A percentile compares a stretch with the other conserved stretches of the same genome.
Conservation (phyloP, 2,329 filamentous ascomycete species). For the Colletotrichum nymphaeae region DNA sequence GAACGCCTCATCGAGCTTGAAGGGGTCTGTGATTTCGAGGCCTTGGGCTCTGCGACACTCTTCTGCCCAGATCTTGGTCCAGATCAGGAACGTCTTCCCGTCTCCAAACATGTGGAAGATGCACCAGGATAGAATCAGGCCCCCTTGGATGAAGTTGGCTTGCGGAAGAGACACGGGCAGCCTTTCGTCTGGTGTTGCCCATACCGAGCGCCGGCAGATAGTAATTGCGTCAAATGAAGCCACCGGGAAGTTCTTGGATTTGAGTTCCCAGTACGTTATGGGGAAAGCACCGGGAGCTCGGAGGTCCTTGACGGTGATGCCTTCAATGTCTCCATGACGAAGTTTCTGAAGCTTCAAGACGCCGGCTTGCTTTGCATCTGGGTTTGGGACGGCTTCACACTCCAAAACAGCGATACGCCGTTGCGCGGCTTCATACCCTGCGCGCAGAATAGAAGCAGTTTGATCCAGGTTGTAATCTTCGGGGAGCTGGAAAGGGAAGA, state of each 20-base stretch:
- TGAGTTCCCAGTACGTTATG: slow-evolving; percentile 40
- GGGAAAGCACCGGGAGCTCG: slow-evolving; percentile 39
- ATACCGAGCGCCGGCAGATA: slow-evolving; percentile 41
- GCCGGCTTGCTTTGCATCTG: slow-evolving; percentile 44
- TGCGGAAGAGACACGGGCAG: slow-evolving; percentile 37
- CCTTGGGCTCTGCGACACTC: slow-evolving; percentile 47
- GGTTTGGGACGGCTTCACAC: slow-evolving; percentile 47
- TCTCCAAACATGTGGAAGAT: slow-evolving; percentile 49
- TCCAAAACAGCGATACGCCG: slow-evolving; percentile 43
- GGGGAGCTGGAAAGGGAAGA: slow-evolving; percentile 48
- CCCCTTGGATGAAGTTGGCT: slow-evolving; percentile 45
- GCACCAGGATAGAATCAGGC: slow-evolving; percentile 42
- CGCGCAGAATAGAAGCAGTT: slow-evolving; percentile 40
- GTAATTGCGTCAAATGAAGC: slow-evolving; percentile 39
- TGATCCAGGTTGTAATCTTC: slow-evolving; percentile 45
- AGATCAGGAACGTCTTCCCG: slow-evolving; percentile 44
- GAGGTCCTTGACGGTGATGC: slow-evolving; percentile 42
- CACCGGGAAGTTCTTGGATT: slow-evolving; percentile 41
- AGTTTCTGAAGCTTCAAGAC: slow-evolving; percentile 45
- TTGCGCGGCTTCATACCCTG: slow-evolving; percentile 44
- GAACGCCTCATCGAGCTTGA: slow-evolving; percentile 42
- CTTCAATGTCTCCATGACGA: slow-evolving; percentile 39
- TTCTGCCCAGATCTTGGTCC: slow-evolving; percentile 49
- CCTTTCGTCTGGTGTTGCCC: slow-evolving; percentile 40
- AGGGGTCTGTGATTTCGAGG: slow-evolving; percentile 37